These are phyloP conservation scores for Dothideomycetidae sp. DNA, from an alignment of 2,329 filamentous ascomycete genomes.

Conservation along the genomic window DNA sequence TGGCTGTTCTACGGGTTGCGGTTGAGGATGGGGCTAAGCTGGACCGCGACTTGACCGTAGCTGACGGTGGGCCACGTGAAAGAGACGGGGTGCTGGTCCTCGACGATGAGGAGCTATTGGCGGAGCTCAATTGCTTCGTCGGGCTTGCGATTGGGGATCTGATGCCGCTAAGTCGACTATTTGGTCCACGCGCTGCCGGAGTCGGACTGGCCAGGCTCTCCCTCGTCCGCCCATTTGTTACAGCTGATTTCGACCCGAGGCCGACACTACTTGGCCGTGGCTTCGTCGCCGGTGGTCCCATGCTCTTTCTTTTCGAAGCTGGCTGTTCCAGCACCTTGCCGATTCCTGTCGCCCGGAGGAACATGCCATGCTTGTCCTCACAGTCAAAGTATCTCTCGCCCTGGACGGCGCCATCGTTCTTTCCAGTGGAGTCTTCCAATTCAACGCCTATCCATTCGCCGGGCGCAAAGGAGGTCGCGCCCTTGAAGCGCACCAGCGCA, in stretches of 20 bases:
- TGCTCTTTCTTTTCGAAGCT: conserved; percentile 20
- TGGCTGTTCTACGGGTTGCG: conserved; percentile 20
- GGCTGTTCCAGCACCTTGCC: conserved; percentile 30
- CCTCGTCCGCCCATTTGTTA: conserved; percentile 14
- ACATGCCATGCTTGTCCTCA: conserved; percentile 58
- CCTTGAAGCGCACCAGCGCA: conserved; percentile 68
- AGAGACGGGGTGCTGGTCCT: conserved; percentile 50
- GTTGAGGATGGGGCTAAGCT: conserved; percentile 31
- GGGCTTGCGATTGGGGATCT: conserved; percentile 68
- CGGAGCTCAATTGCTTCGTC: conserved; percentile 53
- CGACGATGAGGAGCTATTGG: conserved; percentile 44
- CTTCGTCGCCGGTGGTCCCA: conserved; percentile 16
- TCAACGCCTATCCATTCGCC: conserved; percentile 87
- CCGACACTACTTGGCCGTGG: conserved; percentile 29
- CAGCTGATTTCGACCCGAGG: conserved; percentile 15
- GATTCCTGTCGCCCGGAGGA: conserved; percentile 61
- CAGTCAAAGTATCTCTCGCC: conserved; percentile 84
- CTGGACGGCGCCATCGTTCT: conserved; percentile 87
- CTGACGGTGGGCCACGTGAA: conserved; percentile 22
- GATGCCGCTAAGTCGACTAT: conserved; percentile 33
- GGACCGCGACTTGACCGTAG: conserved; percentile 38
- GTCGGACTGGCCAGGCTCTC: conserved; percentile 48
- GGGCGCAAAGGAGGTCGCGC: conserved; percentile 61
- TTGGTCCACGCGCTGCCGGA: conserved; percentile 42
- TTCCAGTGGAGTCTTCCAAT: conserved; percentile 65